phyloP scores from a whole-genome alignment of 1,284 basidiomycete species.

The Flammula alnicola region DNA sequence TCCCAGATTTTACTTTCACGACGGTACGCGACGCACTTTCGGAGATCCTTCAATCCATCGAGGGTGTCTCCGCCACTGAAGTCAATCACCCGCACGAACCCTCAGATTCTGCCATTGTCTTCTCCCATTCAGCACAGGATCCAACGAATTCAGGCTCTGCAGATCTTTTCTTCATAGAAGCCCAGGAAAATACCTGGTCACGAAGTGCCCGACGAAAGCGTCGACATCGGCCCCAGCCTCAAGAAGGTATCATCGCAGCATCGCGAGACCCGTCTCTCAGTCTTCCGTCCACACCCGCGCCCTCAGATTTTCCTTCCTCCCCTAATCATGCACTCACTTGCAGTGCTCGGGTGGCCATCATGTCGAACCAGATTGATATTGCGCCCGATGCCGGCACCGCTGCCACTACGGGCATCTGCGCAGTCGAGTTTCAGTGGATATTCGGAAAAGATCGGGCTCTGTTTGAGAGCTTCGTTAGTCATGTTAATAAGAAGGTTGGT shows the following conservation, averaged over 20 bases:
- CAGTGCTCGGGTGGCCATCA: conserved; percentile 8
- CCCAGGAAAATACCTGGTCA: conserved; percentile 72
- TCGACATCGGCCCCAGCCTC: conserved; percentile 3
- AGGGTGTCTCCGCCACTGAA: conserved; percentile 24
- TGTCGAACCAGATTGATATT: neutral
- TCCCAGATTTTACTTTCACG: conserved; percentile 13
- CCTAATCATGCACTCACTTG: conserved; percentile 17
- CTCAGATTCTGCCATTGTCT: too few relatives aligned
- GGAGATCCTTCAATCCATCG: conserved; percentile 39
- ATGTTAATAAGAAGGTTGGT: conserved; percentile 33
- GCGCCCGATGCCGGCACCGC: too few relatives aligned
- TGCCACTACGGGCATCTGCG: neutral
- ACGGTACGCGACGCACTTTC: conserved; percentile 28
- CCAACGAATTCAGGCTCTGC: neutral
- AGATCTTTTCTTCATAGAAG: conserved; percentile 47
- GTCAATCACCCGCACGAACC: neutral
- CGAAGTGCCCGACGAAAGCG: conserved; percentile 60
- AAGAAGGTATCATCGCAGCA: conserved; percentile 7
- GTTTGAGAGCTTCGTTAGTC: conserved; percentile 67
- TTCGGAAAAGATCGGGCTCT: conserved; percentile 60
- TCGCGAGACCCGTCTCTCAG: too few relatives aligned
- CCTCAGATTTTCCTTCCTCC: too few relatives aligned
- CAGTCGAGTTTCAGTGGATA: conserved; percentile 63
- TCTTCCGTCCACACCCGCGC: neutral
- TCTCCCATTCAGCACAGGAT: too few relatives aligned